A percentile compares a stretch with the other conserved stretches of the same genome.
Evolutionary conservation across 805 yeast genomes (phyloP).

Genomic region (Yarrowia hollandica): DNA sequence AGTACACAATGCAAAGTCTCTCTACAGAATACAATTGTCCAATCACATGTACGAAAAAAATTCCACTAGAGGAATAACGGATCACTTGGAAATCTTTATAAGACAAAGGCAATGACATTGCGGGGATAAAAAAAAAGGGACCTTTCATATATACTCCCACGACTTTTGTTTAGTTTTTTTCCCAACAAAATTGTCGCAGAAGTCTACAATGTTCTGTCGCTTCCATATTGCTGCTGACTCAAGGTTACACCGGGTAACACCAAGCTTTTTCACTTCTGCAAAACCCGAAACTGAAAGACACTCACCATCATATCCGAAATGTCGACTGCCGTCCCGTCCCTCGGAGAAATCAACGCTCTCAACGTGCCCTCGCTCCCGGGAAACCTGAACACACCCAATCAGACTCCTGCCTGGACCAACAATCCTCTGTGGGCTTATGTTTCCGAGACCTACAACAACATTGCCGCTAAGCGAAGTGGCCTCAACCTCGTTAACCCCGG

Average conservation of each 20-base stretch:
- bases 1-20: too few species aligned
- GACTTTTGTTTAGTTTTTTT: neutral
- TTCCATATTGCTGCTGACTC: constrained; percentile 19
- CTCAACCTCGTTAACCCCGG: constrained; percentile 90
- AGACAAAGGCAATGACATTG: neutral
- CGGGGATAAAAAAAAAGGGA: neutral
- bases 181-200: constrained; percentile 7
- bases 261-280: constrained; percentile 20
- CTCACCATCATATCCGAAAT: constrained; percentile 22
- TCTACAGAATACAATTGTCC: too few species aligned
- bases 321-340: constrained; percentile 34
- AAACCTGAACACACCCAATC: constrained; percentile 27
- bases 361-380: constrained; percentile 32
- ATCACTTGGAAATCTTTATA: too few species aligned
- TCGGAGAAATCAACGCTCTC: constrained; percentile 36
- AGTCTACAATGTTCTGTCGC: constrained; percentile 3
- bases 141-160: too few species aligned
- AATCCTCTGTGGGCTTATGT: constrained; percentile 80
- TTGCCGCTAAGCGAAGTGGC: constrained; percentile 75
- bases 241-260: constrained; percentile 26
- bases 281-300: constrained; percentile 14
- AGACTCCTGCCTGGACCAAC: constrained; percentile 57
- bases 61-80: too few species aligned
- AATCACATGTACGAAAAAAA: too few species aligned
- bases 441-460: constrained; percentile 69